Evolutionary conservation across 768 basidiomycete genomes (phyloP), one percentile per base, ranked within the genome.

Genomic region (Hypsizygus marmoreus): DNA sequence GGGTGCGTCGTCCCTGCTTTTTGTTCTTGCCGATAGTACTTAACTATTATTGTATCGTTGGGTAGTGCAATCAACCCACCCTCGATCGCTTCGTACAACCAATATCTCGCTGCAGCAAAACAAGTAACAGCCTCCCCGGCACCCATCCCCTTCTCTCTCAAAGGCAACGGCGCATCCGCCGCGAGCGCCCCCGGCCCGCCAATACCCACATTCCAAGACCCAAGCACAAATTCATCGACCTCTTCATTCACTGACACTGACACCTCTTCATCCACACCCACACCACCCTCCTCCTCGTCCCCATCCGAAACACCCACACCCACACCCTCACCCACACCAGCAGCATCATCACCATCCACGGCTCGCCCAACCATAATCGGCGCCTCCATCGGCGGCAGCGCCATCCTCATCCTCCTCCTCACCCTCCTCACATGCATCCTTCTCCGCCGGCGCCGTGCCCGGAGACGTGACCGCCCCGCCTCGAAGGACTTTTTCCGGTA

Each of bases 51-150:
- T 46, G 28, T 39, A 31, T 10, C 6, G 28, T 16, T 9, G 4
- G 23, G 9, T 37, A 72, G 72, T 4, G 68, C 49, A 8, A 73
- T 73, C 39, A 73, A 73, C 45, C 62, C 69, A 4, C 61, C 69
- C 37, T 60, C 66, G 29, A 57, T 56, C 16, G 20, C 13, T 6
- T 40, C 47, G 38, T 69, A 56, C 37, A 24, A 58, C 4, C 46
- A 58, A 24, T 71, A 54, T 35, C n/a, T 51, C 19, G 43, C 53
- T 10, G 58, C 62, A 25, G 70, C 70, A 8, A 66, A 64, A 40
- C 12, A 30, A 23, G 66, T 68, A 9, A 56, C 62, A 1, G 47
- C 36, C 11, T 47, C 56, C 17, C 62, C 58, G 5, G 28, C 47
- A 33, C 39, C 51, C 20, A 29, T 32, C 11, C 13, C 46, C 14